A percentile compares a stretch with the other conserved stretches of the same genome.
phyloP scores from a whole-genome alignment of 73 alveolate genomes.

The Tetrahymena elliotti region DNA sequence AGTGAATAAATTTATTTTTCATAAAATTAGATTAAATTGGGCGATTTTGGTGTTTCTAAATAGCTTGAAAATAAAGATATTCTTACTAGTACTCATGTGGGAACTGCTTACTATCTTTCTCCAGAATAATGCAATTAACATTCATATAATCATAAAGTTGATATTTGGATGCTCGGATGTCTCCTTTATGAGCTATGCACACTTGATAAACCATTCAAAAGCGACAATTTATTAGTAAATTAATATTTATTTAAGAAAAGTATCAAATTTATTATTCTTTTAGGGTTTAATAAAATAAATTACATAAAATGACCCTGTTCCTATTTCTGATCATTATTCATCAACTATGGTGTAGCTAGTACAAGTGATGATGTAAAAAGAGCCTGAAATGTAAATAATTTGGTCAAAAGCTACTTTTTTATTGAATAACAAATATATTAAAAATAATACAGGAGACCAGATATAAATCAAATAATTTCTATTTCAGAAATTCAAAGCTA shows the following conservation, averaged over 20 bases:
- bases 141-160: constrained; percentile 38
- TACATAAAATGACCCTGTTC: background rate
- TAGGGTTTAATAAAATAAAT: background rate
- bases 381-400: background rate
- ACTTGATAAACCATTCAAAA: constrained; percentile 21
- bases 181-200: constrained; percentile 40
- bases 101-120: constrained; percentile 56
- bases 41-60: constrained; percentile 42
- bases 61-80: constrained; percentile 4
- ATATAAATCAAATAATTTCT: background rate
- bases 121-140: constrained; percentile 52
- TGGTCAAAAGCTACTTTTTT: background rate
- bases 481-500: background rate
- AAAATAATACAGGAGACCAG: background rate
- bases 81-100: constrained; percentile 10
- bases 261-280: background rate
- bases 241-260: background rate
- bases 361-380: background rate
- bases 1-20: background rate
- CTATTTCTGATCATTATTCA: background rate
- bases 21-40: constrained; percentile 18
- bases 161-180: constrained; percentile 57
- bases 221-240: constrained; percentile 23
- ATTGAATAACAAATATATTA: background rate
- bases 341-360: background rate